Conservation (phyloP, 805 yeast species). For the Cyberlindnera bimundalis region DNA sequence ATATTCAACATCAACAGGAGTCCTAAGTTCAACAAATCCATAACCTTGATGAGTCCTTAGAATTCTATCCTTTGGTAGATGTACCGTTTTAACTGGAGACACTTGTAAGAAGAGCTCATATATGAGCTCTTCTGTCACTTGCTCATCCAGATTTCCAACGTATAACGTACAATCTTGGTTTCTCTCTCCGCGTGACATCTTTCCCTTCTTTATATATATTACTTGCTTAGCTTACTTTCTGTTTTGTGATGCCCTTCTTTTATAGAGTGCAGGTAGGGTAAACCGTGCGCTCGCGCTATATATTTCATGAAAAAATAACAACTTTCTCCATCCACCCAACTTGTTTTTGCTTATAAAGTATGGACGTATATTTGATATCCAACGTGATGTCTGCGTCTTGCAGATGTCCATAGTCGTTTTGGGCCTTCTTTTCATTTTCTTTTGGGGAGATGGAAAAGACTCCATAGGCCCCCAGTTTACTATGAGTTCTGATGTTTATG, state of each 20-base stretch:
- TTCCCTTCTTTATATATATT: not conserved
- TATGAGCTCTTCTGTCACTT: conserved; percentile 65
- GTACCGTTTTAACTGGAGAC: conserved; percentile 68
- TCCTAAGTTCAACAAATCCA: conserved; percentile 76
- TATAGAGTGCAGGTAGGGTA: too few species aligned
- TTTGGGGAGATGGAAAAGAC: not conserved
- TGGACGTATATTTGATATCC: not conserved
- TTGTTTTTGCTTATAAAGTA: too few species aligned
- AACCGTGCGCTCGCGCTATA: too few species aligned
- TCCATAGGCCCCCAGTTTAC: conserved; percentile 1
- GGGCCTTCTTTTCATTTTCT: not conserved
- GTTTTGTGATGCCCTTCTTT: too few species aligned
- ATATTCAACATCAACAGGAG: conserved; percentile 64
- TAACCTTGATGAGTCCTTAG: conserved; percentile 74
- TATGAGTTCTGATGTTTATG: conserved; percentile 1
- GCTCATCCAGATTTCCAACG: conserved; percentile 78
- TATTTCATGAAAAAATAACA: too few species aligned
- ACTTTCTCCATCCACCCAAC: too few species aligned
- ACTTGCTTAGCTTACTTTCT: too few species aligned
- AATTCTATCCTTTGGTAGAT: conserved; percentile 78
- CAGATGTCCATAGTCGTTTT: conserved; percentile 3
- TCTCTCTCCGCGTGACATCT: conserved; percentile 30
- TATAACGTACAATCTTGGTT: conserved; percentile 66
- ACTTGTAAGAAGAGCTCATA: conserved; percentile 84
- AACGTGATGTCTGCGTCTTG: conserved; percentile 8